A percentile compares a stretch with the other conserved stretches of the same genome.
Evolutionary conservation across 208 protist genomes (phyloP).

Genomic region (Trichomonas gallinae): DNA sequence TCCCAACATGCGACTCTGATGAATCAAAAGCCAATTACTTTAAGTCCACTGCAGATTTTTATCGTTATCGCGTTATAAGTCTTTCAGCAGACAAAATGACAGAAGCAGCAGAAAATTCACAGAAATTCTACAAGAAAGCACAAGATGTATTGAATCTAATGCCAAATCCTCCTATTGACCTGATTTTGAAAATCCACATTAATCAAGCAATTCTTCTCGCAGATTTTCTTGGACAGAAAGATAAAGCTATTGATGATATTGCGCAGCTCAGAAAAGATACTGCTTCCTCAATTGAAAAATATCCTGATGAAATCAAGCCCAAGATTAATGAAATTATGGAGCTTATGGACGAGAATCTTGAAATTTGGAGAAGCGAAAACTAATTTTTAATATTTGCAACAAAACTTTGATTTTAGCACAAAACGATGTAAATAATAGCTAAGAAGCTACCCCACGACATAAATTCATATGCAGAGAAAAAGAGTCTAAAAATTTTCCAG

Average conservation of each 20-base stretch:
- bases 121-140: neutral
- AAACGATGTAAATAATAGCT: too few relatives aligned
- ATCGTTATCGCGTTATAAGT: neutral
- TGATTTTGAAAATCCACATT: neutral
- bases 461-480: too few relatives aligned
- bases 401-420: too few relatives aligned
- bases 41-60: neutral
- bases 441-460: too few relatives aligned
- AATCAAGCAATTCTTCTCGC: neutral
- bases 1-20: neutral
- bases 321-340: neutral
- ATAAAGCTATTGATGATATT: neutral
- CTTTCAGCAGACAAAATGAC: neutral
- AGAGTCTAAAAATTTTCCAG: too few relatives aligned
- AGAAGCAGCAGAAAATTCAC: neutral
- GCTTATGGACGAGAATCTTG: neutral
- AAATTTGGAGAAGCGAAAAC: neutral
- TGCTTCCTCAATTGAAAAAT: neutral
- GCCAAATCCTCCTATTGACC: neutral
- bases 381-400: too few relatives aligned
- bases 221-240: neutral
- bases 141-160: neutral
- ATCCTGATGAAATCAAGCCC: neutral
- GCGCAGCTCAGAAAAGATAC: neutral
- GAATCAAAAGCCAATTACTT: neutral